phyloP scores from a whole-genome alignment of 768 basidiomycete genomes.

The Ramaria rubella region DNA sequence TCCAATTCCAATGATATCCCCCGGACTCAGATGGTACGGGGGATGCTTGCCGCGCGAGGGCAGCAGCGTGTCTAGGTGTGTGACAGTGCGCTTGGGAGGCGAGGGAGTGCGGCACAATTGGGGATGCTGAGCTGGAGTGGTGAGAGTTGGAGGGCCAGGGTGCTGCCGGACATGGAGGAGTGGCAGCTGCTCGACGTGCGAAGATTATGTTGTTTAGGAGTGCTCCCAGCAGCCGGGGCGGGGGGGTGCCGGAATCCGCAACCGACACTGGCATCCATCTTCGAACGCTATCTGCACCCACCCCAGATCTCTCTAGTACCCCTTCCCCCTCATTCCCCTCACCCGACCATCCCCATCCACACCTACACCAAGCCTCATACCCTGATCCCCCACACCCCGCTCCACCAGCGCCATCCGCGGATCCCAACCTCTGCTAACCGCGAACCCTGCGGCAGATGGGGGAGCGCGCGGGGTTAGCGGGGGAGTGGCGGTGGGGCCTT shows the following conservation, averaged over 20 bases:
- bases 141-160: too few species aligned
- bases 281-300: neutral
- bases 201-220: neutral
- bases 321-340: neutral
- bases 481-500: neutral
- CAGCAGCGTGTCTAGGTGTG: neutral
- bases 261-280: neutral
- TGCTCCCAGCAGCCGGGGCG: neutral
- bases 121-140: neutral
- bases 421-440: neutral
- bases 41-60: neutral
- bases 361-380: neutral
- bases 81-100: neutral
- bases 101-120: neutral
- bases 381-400: neutral
- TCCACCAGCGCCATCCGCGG: neutral
- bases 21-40: neutral
- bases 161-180: neutral
- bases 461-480: neutral
- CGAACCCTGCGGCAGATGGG: conserved; percentile 1
- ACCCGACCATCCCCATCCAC: neutral
- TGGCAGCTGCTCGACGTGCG: conserved; percentile 1
- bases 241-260: neutral
- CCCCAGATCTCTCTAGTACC: conserved; percentile 1
- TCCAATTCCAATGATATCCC: conserved; percentile 2